These are phyloP conservation scores for Allium sativum DNA, from an alignment of 106 monocot species.

Conservation along the genomic window DNA sequence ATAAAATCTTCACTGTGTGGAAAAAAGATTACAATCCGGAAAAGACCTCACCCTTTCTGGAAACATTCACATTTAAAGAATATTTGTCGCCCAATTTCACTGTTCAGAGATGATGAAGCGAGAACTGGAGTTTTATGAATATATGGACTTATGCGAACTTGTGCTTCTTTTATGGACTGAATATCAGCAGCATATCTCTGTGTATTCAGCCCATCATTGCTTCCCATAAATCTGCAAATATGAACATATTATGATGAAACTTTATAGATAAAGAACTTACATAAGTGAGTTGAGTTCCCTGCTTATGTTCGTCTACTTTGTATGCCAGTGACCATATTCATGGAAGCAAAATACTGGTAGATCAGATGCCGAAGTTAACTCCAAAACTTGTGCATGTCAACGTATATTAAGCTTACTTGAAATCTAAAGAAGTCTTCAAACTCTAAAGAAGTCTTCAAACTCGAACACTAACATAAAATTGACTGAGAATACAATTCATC, in stretches of 20 bases:
- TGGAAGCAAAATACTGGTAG: no score
- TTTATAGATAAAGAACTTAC: background rate
- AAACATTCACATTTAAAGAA: conserved; percentile 95
- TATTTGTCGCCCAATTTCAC: conserved; percentile 39
- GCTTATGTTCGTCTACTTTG: no score
- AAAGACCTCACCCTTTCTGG: conserved; percentile 70
- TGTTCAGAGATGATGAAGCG: conserved; percentile 51
- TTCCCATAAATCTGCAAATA: conserved; percentile 23
- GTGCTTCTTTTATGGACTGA: conserved; percentile 65
- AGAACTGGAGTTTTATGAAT: conserved; percentile 77
- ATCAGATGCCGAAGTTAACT: no score
- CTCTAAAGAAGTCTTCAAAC: no score
- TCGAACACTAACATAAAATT: no score
- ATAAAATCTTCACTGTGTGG: no score
- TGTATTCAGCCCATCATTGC: conserved; percentile 11
- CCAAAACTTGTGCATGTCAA: no score
- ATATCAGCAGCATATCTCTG: conserved; percentile 77
- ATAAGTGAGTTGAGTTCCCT: background rate
- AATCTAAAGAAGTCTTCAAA: no score
- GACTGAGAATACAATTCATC: no score
- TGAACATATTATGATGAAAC: conserved; percentile 1
- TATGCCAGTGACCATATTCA: no score
- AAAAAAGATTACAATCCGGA: background rate
- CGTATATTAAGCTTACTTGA: no score
- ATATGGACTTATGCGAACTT: conserved; percentile 49